phyloP scores from a whole-genome alignment of 768 basidiomycete species.

The Amanita rimosa region DNA sequence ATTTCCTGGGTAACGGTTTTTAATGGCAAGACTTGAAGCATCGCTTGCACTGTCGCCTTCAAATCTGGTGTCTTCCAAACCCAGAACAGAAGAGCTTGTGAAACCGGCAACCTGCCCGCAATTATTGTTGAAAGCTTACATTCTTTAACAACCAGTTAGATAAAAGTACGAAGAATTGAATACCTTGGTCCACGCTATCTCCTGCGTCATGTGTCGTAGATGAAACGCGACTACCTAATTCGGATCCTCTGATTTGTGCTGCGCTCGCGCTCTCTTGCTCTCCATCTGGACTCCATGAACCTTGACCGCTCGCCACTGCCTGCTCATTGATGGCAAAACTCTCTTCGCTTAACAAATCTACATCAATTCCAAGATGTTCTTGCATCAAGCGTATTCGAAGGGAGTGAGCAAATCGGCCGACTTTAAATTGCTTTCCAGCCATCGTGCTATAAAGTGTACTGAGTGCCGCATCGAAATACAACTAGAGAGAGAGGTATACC shows the following conservation, averaged over 20 bases:
- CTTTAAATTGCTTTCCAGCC: constrained; percentile 91
- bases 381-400: constrained; percentile 91
- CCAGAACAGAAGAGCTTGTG: no score
- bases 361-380: constrained; percentile 93
- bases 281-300: constrained; percentile 62
- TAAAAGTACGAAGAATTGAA: not conserved
- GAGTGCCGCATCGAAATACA: not conserved
- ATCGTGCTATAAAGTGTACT: constrained; percentile 49
- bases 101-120: no score
- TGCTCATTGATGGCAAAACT: constrained; percentile 42
- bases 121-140: no score
- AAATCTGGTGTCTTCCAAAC: no score
- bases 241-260: constrained; percentile 26
- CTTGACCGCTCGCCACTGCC: constrained; percentile 37
- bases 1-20: no score
- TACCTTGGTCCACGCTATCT: constrained; percentile 43
- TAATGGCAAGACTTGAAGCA: no score
- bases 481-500: constrained; percentile 32
- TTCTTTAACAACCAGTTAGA: not conserved
- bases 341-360: constrained; percentile 81
- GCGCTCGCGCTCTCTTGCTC: constrained; percentile 50
- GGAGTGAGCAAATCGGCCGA: constrained; percentile 94
- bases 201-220: constrained; percentile 22
- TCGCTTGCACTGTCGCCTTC: no score
- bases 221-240: constrained; percentile 20